Base-by-base conservation (phyloP, 2,329 filamentous ascomycete species). In the Cytospora paraplurivora region DNA sequence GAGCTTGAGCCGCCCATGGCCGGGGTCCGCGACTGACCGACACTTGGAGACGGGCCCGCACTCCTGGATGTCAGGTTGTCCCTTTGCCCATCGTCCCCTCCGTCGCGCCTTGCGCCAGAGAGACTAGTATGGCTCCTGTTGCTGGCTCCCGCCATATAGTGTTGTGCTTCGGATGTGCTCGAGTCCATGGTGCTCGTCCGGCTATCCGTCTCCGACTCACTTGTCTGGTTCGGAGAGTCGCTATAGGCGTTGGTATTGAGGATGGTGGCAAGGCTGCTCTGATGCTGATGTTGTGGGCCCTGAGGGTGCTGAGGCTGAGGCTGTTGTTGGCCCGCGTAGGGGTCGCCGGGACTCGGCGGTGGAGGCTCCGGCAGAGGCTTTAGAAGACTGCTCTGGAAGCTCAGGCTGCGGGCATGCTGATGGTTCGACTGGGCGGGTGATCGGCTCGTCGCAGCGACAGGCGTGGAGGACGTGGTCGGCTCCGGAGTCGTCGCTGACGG, bases 301-400 rank as follows among this genome's bases (percentile, higher is more conserved):
- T 32, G 44, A 11, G 44, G 50, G 13, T 66, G 32, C n/a, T 32
- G 57, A 47, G 50, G 54, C 10, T 67, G 71, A 52, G 27, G 27
- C 27, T 68, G 69, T 61, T 66, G 65, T 53, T 68, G 72, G 49
- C 62, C 62, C 19, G 67, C 71, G 41, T 70, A 59, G n/a, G 75
- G 75, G 7, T 73, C 74, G 55, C 71, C 66, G 7, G 74, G 75
- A 61, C 73, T 73, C 59, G 69, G 69, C 35, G 74, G 75, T 33
- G 84, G 82, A 32, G 83, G 78, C 65, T 81, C 78, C 41, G 84
- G 84, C 27, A 86, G 72, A 56, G 84, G 84, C 72, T 87, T 87
- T 69, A 80, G 79, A 67, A 86, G 82, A 69, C 83, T 86, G 63
- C 82, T 76, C 70, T 84, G 82, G 56, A 86, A 73, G 67, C 80